Base-by-base conservation (phyloP, 345 rosid species). In the Eucalyptus virginea region DNA sequence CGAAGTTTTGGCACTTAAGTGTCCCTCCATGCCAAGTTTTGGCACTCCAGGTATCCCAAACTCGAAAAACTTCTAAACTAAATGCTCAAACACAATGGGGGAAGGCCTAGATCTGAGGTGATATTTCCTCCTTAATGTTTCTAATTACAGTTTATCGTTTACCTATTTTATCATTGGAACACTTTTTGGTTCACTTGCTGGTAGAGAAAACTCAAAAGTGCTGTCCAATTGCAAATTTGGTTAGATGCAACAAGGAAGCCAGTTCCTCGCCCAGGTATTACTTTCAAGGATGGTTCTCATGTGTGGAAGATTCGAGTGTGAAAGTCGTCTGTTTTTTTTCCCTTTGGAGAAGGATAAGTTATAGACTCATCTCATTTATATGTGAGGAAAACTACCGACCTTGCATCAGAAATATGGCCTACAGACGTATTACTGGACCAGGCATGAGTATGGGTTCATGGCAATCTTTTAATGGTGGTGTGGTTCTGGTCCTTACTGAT, bases 121-220 rank as follows among this genome's bases (percentile, higher is more conserved):
- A 89, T 49, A 69, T 88, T 72, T 90, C 81, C n/a, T 50, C 24
- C 56, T 37, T 88, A 67, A 44, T 28, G 28, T 11, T 26, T 58
- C 34, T n/a, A 87, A 14, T 90, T 26, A 34, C 56, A 28, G 18
- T 92, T 88, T 87, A n/a, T 69, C 69, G 32, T 60, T 86, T 23
- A 45, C 26, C 87, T 60, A 72, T 51, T 30, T 67, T 86, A 49
- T 90, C 44, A 28, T 89, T 89, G 60, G 62, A 86, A 34, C 40
- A 58, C 86, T 86, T 86, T 10, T 44, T 89, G 86, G 40, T 87
- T 89, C 80, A 69, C 30, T 80, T 87, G 88, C 81, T 92, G 86
- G 90, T 94, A 98, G 98, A 98, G 98, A 88, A 98, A 98, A 93
- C 99, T 97, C 88, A 98, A 95, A 95, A 98, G 94, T 92, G 99